Percentiles rank a stretch among this genome's conserved stretches.
These are phyloP conservation scores for Fagopyrum homotropicum DNA, from an alignment of 148 eudicot species.

Conservation along the genomic window DNA sequence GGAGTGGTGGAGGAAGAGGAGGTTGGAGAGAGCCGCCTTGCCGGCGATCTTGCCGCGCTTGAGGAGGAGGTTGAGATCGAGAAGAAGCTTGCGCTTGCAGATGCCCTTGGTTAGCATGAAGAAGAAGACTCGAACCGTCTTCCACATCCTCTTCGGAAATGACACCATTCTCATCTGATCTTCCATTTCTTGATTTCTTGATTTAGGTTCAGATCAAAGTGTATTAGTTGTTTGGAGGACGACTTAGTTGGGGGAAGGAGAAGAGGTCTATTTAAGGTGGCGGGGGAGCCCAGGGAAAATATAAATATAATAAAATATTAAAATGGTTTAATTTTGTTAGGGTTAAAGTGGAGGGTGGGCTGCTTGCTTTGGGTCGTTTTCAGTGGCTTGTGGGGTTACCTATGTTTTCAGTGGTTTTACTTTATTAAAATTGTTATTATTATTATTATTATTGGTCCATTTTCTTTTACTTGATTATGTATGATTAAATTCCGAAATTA, in stretches of 20 bases:
- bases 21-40: constrained; percentile 44
- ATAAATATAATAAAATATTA: neutral
- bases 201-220: neutral
- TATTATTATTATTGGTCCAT: neutral
- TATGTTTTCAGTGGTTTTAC: neutral
- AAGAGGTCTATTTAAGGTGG: neutral
- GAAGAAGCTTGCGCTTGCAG: constrained; percentile 39
- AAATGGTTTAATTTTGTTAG: neutral
- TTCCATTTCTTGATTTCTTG: neutral
- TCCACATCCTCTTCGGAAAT: constrained; percentile 36
- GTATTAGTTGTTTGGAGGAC: neutral
- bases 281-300: neutral
- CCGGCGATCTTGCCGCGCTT: constrained; percentile 60
- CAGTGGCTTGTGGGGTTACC: constrained; percentile 6
- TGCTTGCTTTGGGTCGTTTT: neutral
- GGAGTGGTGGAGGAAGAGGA: constrained; percentile 43
- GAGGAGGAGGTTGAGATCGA: constrained; percentile 48
- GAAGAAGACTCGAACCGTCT: constrained; percentile 33
- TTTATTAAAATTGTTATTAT: neutral
- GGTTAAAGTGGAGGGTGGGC: neutral
- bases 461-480: neutral
- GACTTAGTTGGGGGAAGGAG: neutral
- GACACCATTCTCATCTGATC: constrained; percentile 16
- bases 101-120: constrained; percentile 65
- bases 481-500: neutral